Percentiles rank a stretch among this genome's conserved stretches.
Evolutionary conservation across 176 grass and related monocot species (phyloP).

Genomic region (Alloteropsis semialata): DNA sequence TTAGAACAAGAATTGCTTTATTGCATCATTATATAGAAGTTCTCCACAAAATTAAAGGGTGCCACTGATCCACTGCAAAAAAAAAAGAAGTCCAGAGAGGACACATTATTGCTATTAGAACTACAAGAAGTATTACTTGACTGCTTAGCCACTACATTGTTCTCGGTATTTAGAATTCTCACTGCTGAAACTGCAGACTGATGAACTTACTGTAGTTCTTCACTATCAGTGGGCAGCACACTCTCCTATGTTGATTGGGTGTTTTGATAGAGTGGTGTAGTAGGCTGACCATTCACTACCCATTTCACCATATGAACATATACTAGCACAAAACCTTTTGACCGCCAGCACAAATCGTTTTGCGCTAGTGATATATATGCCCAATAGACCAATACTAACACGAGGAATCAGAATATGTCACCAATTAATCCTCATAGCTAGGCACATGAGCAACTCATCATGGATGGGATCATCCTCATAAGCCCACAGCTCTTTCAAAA

Average conservation of each 20-base stretch:
- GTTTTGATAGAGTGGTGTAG: background rate
- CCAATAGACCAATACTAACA: background rate
- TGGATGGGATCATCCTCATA: background rate
- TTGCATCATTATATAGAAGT: background rate
- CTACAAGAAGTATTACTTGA: background rate
- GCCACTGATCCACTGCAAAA: background rate
- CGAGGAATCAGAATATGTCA: background rate
- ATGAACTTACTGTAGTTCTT: background rate
- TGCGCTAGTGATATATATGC: no score
- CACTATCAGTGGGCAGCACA: background rate
- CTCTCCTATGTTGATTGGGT: no score
- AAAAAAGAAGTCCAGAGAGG: background rate
- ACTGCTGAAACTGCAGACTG: no score
- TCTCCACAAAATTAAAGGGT: background rate
- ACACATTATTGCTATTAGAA: background rate
- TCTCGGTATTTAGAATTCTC: no score
- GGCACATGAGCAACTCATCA: background rate
- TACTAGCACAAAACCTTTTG: no score
- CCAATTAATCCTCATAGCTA: background rate
- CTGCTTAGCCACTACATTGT: background rate
- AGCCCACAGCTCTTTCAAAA: background rate
- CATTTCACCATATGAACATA: background rate
- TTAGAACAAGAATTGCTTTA: background rate
- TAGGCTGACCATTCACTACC: background rate
- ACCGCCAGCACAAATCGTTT: no score